Evolutionary conservation across 495 filamentous ascomycete genomes (phyloP).

Genomic region (Recurvomyces mirabilis): DNA sequence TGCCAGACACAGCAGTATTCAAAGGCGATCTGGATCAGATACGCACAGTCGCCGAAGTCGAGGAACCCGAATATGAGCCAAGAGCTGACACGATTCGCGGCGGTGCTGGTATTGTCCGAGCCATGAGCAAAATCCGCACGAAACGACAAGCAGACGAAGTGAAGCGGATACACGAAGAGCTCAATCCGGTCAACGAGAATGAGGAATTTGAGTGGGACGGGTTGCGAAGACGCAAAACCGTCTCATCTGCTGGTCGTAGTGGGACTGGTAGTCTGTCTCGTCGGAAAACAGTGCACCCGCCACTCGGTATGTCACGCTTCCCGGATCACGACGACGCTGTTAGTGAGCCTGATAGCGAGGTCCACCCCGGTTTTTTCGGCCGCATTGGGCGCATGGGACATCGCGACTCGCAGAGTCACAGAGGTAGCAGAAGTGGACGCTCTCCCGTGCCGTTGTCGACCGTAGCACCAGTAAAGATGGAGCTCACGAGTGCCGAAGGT

Average conservation of each 20-base stretch:
- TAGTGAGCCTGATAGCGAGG: conserved; percentile 34
- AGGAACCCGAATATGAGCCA: conserved; percentile 88
- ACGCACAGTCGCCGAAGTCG: conserved; percentile 84
- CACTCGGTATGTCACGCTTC: conserved; percentile 79
- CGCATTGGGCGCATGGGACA: conserved; percentile 10
- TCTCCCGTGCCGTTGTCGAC: conserved; percentile 16
- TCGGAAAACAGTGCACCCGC: conserved; percentile 56
- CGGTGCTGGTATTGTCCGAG: conserved; percentile 75
- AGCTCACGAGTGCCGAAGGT: not conserved
- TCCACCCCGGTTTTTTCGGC: conserved; percentile 36
- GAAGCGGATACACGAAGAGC: conserved; percentile 66
- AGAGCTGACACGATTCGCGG: conserved; percentile 95
- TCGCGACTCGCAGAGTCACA: not conserved
- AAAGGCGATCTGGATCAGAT: conserved; percentile 89
- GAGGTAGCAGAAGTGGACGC: conserved; percentile 5
- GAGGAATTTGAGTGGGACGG: conserved; percentile 89
- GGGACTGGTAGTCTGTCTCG: conserved; percentile 32
- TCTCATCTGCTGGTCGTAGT: conserved; percentile 23
- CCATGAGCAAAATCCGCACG: conserved; percentile 63
- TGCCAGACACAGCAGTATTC: conserved; percentile 88
- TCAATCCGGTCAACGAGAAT: conserved; percentile 65
- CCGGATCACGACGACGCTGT: conserved; percentile 53
- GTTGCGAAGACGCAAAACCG: conserved; percentile 69
- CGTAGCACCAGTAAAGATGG: conserved; percentile 2
- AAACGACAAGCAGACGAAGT: conserved; percentile 75